These are phyloP conservation scores for Vanilla planifolia DNA, from an alignment of 106 monocot species.

Conservation along the genomic window DNA sequence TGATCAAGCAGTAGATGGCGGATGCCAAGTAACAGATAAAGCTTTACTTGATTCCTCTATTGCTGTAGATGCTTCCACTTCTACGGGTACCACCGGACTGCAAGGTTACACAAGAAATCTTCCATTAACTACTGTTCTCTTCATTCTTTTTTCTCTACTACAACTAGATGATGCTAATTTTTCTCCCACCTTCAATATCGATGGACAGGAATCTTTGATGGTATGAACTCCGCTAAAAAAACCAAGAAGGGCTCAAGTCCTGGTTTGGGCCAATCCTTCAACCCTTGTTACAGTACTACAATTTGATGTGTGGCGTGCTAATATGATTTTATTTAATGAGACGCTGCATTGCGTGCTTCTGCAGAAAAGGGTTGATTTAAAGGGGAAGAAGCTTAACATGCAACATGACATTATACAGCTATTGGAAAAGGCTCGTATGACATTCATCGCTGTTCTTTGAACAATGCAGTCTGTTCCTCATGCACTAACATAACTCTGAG, in stretches of 20 bases:
- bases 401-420: too few species aligned
- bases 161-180: neutral
- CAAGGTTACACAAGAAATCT: slow-evolving; percentile 1
- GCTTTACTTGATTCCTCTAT: neutral
- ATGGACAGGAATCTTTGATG: slow-evolving; percentile 3
- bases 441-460: too few species aligned
- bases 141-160: neutral
- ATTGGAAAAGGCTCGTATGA: too few species aligned
- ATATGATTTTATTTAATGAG: neutral
- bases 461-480: too few species aligned
- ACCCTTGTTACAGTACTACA: too few species aligned
- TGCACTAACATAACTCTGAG: too few species aligned
- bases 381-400: neutral
- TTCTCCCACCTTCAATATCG: neutral
- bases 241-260: slow-evolving; percentile 1
- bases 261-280: too few species aligned
- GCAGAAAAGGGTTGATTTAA: neutral
- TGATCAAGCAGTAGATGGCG: neutral
- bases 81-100: slow-evolving; percentile 12
- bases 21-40: slow-evolving; percentile 7
- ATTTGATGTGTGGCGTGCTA: too few species aligned
- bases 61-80: slow-evolving; percentile 1
- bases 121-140: neutral
- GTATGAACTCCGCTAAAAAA: slow-evolving; percentile 4
- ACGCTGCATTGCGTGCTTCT: neutral